Base-by-base conservation (phyloP, 2,329 filamentous ascomycete genomes). In the Trichoderma afroharzianum region DNA sequence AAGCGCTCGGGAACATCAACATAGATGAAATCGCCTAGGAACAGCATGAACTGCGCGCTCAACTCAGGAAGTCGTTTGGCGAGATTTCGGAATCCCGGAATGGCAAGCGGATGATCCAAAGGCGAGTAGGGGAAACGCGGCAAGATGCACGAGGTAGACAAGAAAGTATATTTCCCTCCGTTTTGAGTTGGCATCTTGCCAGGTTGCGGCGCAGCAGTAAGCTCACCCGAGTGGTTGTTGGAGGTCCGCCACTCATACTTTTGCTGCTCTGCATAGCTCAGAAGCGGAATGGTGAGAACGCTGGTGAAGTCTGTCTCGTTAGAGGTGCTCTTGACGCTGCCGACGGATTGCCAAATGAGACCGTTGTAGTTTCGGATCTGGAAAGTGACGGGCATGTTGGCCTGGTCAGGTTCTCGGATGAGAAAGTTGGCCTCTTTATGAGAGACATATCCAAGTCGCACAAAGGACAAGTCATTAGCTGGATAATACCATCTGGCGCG, bases 71-170 rank as follows among this genome's bases (percentile, higher is more conserved):
- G 83, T 58, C 91, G 88, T n/a, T 88, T 85, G 2, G 93, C 91
- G 69, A 99, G 86, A 75, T 94, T 86, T 68, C 88, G 89, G 77
- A 98, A 88, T 1, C 96, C 96, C 0, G 92, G 92, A 59, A 98
- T 92, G 12, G 92, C 87, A 3, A 98, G 85, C 0, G 95, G 89
- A 78, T 98, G 93, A 50, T 93, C 88, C n/a, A 94, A 81, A 0
- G 93, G 92, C 57, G 88, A 93, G 81, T 99, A 99, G 0, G 96
- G 96, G 70, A 98, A 94, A 21, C 94, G 92, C 12, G 92, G 92
- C 76, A 98, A 93, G 77, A 98, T 94, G 81, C 96, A 99, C 55
- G 94, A 97, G 0, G 94, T 96, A 4, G 95, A 94, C 8, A 98
- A 83, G 79, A 99, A 99, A 0, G 93, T 97, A 76, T 97, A 95